Conservation (phyloP, 2,329 filamentous ascomycete species). For the Trichoderma polysporum region DNA sequence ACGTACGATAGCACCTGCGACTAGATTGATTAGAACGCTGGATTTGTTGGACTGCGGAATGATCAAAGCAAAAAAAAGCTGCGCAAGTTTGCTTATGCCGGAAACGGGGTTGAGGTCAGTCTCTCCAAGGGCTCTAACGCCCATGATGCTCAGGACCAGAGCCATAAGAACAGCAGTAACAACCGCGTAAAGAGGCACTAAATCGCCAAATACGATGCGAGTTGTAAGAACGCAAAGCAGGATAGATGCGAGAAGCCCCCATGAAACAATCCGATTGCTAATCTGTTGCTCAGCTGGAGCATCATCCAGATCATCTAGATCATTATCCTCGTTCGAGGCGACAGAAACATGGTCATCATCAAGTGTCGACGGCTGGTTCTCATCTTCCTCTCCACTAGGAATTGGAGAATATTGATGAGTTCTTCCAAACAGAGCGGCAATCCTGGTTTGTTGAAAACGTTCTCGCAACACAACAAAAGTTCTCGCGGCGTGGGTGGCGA, state of each 20-base stretch:
- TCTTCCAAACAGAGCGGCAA: conserved; percentile 25
- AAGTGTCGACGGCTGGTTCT: background rate
- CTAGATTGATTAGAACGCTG: conserved; percentile 90
- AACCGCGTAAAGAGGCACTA: conserved; percentile 77
- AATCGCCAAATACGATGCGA: conserved; percentile 75
- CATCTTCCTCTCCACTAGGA: conserved; percentile 9
- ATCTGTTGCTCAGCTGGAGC: conserved; percentile 83
- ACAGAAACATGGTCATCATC: conserved; percentile 22
- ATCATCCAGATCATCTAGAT: conserved; percentile 69
- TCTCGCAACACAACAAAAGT: conserved; percentile 18
- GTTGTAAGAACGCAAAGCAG: conserved; percentile 78
- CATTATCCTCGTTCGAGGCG: conserved; percentile 30
- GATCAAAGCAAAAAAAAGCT: conserved; percentile 89
- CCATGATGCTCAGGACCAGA: conserved; percentile 73
- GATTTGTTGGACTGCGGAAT: conserved; percentile 78
- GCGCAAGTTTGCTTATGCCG: conserved; percentile 93
- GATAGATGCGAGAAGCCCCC: conserved; percentile 76
- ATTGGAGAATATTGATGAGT: conserved; percentile 29
- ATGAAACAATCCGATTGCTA: conserved; percentile 64
- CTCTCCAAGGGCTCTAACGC: conserved; percentile 67
- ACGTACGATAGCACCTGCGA: conserved; percentile 77
- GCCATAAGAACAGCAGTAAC: conserved; percentile 81
- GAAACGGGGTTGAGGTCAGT: conserved; percentile 96
- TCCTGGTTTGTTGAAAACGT: conserved; percentile 24
- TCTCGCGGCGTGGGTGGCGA: conserved; percentile 21